Evolutionary conservation across 2,329 filamentous ascomycete genomes (phyloP).

Genomic region (Colletotrichum agaves): DNA sequence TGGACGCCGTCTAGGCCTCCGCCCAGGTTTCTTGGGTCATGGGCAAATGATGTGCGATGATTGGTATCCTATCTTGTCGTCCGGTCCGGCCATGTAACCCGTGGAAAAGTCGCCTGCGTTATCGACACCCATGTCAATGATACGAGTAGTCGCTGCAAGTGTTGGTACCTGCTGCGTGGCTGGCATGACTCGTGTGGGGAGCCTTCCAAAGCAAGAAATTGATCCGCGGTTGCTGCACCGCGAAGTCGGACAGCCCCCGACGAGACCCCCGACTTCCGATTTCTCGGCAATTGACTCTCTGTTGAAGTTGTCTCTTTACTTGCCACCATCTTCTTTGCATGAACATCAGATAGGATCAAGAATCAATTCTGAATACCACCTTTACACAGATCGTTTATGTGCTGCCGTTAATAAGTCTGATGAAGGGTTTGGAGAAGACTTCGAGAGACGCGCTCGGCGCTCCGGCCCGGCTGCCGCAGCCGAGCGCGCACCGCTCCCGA

Average conservation of each 20-base stretch:
- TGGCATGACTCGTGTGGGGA: slow-evolving; percentile 19
- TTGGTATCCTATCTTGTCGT: slow-evolving; percentile 14
- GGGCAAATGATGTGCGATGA: not conserved
- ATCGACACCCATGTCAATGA: slow-evolving; percentile 27
- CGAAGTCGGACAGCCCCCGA: slow-evolving; percentile 24
- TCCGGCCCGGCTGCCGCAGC: not conserved
- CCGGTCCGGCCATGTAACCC: slow-evolving; percentile 21
- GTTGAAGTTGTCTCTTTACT: not conserved
- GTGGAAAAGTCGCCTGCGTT: slow-evolving; percentile 13
- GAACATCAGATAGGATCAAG: not conserved
- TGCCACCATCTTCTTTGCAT: not conserved
- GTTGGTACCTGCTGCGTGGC: not conserved
- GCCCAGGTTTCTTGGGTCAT: not conserved
- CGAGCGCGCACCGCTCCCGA: not conserved
- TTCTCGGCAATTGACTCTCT: not conserved
- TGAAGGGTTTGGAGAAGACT: not conserved
- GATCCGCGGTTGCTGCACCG: slow-evolving; percentile 20
- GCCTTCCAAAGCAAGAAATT: slow-evolving; percentile 3
- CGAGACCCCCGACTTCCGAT: slow-evolving; percentile 7
- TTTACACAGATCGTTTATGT: not conserved
- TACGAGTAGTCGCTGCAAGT: not conserved
- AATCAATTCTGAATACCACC: not conserved
- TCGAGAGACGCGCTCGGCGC: not conserved
- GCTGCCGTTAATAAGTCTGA: not conserved
- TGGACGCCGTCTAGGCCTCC: not conserved